Base-by-base conservation (phyloP, 306 rosid genomes). In the Vicia villosa region DNA sequence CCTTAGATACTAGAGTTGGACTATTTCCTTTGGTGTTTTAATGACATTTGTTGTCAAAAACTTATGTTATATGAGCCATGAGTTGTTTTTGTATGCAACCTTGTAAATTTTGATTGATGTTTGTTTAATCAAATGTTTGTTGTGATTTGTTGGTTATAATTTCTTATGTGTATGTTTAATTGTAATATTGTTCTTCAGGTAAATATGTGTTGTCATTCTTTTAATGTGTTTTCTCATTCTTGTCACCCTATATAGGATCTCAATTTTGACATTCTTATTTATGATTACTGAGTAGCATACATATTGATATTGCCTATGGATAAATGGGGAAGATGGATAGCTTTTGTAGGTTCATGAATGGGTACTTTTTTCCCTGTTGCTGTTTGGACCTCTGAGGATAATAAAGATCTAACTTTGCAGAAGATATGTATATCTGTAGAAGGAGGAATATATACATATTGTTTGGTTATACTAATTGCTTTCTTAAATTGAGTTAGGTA, bases 341-440 rank as follows among this genome's bases (percentile, higher is more conserved):
- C 51, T 63, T 58, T 77, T 51, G 56, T 32, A 50, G 66, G 38
- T 52, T 15, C 68, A 32, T 46, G 34, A 16, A 46, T 67, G 65
- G 22, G 36, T 61, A 7, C 36, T 67, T 54, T 38, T 57, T 45
- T 73, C 20, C 42, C 21, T 51, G 19, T 42, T 79, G 45, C 41
- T 49, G 55, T 72, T 52, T 55, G 66, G 72, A 20, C 37, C 49
- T 67, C 46, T 40, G 69, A 73, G 37, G 61, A 30, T 51, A 42
- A 43, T 24, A 66, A 52, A 58, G 34, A 17, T 73, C 46, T 64
- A n/a, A 40, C 32, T 15, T 72, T 51, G 12, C 47, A 6, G 49
- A 3, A 63, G 11, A 22, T 43, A 51, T 40, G 10, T 0, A 16
- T 56, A 63, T 34, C 54, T 75, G 24, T 41, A 54, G 70, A 47